Conservation (phyloP, 1,284 basidiomycete species). For the Malassezia sympodialis region DNA sequence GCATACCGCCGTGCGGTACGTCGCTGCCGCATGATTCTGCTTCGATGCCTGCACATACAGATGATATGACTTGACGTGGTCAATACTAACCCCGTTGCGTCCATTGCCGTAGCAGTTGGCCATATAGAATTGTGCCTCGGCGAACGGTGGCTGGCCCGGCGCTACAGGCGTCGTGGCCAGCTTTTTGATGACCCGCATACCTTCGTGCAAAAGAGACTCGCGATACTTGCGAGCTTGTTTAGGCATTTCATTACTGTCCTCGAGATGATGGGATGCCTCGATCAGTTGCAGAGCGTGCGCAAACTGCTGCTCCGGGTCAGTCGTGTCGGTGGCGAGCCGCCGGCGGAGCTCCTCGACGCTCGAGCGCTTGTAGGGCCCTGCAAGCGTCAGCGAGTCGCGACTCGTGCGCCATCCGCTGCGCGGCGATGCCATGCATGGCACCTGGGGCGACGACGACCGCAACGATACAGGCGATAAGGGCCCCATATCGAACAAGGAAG, state of each 20-base stretch:
- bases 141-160: constrained; percentile 62
- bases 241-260: constrained; percentile 37
- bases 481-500: neutral
- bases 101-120: constrained; percentile 96
- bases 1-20: constrained; percentile 94
- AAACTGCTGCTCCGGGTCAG: constrained; percentile 95
- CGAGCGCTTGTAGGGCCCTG: constrained; percentile 62
- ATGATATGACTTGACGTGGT: constrained; percentile 95
- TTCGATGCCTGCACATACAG: constrained; percentile 96
- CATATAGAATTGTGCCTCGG: constrained; percentile 98
- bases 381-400: constrained; percentile 30
- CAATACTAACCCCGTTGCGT: constrained; percentile 80
- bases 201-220: constrained; percentile 75
- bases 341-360: constrained; percentile 95
- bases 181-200: constrained; percentile 80
- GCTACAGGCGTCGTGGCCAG: constrained; percentile 65
- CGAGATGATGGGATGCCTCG: constrained; percentile 82
- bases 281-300: constrained; percentile 94
- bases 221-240: constrained; percentile 61
- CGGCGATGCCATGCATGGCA: neutral
- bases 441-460: neutral
- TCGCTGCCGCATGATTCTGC: constrained; percentile 88
- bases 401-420: constrained; percentile 22
- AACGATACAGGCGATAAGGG: neutral
- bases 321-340: constrained; percentile 87